These are phyloP conservation scores for Knoxia roxburghii DNA, from an alignment of 257 asterid genomes.

Conservation along the genomic window DNA sequence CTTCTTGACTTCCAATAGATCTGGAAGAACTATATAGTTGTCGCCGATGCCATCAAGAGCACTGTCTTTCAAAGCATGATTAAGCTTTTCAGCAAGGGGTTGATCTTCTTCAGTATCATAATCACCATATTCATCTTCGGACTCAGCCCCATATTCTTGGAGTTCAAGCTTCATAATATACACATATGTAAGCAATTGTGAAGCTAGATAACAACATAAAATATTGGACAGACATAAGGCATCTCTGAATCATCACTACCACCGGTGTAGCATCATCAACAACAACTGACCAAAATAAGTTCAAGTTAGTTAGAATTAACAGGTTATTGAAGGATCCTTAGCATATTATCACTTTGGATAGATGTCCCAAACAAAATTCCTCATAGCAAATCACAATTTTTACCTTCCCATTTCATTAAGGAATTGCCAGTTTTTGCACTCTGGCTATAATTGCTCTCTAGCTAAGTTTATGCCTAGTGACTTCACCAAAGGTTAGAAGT, in stretches of 20 bases:
- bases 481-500: background rate
- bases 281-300: background rate
- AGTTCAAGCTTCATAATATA: conserved; percentile 58
- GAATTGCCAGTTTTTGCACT: background rate
- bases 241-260: background rate
- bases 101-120: conserved; percentile 42
- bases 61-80: conserved; percentile 41
- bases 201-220: background rate
- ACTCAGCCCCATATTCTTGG: conserved; percentile 66
- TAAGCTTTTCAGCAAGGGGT: conserved; percentile 59
- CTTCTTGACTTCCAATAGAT: conserved; percentile 25
- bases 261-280: background rate
- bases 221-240: background rate
- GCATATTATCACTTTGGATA: background rate
- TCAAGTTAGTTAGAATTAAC: background rate
- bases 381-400: background rate
- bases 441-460: background rate
- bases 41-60: conserved; percentile 16
- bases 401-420: background rate
- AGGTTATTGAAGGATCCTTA: background rate
- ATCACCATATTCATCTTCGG: conserved; percentile 48
- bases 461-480: background rate
- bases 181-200: conserved; percentile 12
- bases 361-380: background rate
- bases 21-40: conserved; percentile 20